A percentile compares a stretch with the other conserved stretches of the same genome.
Conservation (phyloP, 176 grass and related monocot species). For the Triticum timopheevii region DNA sequence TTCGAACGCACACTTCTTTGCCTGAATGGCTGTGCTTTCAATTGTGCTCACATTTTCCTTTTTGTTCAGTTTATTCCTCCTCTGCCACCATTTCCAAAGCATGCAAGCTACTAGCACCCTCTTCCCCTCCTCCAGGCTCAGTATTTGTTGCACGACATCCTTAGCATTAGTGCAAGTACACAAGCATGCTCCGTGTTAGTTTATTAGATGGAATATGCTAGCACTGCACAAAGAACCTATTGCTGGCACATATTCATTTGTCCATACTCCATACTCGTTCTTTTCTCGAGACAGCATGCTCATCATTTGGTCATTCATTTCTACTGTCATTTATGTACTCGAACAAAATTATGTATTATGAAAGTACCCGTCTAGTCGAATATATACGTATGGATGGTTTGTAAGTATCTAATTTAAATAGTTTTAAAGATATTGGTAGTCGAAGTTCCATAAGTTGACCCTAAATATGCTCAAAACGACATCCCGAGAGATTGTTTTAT, state of each 20-base stretch:
- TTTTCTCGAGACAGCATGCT: neutral
- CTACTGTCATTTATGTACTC: neutral
- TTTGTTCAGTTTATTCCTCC: too few species aligned
- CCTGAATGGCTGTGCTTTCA: too few species aligned
- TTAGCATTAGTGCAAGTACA: too few species aligned
- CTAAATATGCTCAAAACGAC: neutral
- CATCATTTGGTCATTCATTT: slow-evolving; percentile 10
- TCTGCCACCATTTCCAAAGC: too few species aligned
- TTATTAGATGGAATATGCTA: neutral
- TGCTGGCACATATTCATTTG: neutral
- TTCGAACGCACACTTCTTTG: too few species aligned
- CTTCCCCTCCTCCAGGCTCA: too few species aligned
- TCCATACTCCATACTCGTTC: neutral
- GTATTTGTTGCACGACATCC: too few species aligned
- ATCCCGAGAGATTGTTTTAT: neutral
- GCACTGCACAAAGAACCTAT: neutral
- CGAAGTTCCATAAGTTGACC: neutral
- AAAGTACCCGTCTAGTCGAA: neutral
- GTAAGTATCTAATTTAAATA: neutral
- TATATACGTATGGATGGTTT: neutral
- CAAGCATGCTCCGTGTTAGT: neutral
- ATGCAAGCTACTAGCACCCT: too few species aligned
- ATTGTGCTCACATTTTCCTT: too few species aligned
- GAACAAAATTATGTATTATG: neutral
- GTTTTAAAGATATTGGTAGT: neutral